Percentiles rank a stretch among this genome's conserved stretches.
phyloP scores from a whole-genome alignment of 352 stramenopile genomes.

The Globisporangium cederbergense region DNA sequence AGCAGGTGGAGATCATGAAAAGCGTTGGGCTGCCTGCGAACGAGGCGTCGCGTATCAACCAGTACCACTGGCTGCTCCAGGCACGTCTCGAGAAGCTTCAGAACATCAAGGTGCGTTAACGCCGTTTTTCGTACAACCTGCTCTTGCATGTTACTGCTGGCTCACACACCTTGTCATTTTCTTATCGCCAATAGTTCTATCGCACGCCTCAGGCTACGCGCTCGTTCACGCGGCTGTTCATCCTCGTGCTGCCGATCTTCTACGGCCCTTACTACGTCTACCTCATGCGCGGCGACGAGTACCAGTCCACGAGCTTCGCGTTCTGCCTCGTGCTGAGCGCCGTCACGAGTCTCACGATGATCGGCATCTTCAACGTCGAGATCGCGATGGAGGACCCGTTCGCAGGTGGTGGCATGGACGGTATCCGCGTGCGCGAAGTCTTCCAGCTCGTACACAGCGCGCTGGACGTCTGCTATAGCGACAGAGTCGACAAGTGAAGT shows the following conservation, averaged over 20 bases:
- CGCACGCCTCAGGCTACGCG: slow-evolving; percentile 83
- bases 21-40: slow-evolving; percentile 63
- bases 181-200: slow-evolving; percentile 51
- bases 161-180: neutral
- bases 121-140: neutral
- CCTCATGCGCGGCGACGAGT: slow-evolving; percentile 50
- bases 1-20: slow-evolving; percentile 81
- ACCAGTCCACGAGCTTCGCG: slow-evolving; percentile 61
- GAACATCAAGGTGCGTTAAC: slow-evolving; percentile 63
- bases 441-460: slow-evolving; percentile 51
- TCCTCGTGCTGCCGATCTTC: slow-evolving; percentile 80
- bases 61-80: slow-evolving; percentile 86
- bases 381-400: slow-evolving; percentile 84
- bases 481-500: neutral
- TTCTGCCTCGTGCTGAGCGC: slow-evolving; percentile 75
- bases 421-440: slow-evolving; percentile 56
- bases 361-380: slow-evolving; percentile 87
- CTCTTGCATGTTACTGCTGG: neutral
- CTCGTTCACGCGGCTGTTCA: slow-evolving; percentile 83
- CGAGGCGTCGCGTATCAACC: slow-evolving; percentile 85
- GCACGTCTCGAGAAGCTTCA: slow-evolving; percentile 77
- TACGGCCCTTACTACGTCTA: slow-evolving; percentile 88
- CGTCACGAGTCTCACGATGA: slow-evolving; percentile 81
- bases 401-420: slow-evolving; percentile 57
- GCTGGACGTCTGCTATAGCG: slow-evolving; percentile 46